Evolutionary conservation across 2,329 filamentous ascomycete genomes (phyloP), one percentile per base, ranked within the genome.

Genomic region (Aspergillus sp.): DNA sequence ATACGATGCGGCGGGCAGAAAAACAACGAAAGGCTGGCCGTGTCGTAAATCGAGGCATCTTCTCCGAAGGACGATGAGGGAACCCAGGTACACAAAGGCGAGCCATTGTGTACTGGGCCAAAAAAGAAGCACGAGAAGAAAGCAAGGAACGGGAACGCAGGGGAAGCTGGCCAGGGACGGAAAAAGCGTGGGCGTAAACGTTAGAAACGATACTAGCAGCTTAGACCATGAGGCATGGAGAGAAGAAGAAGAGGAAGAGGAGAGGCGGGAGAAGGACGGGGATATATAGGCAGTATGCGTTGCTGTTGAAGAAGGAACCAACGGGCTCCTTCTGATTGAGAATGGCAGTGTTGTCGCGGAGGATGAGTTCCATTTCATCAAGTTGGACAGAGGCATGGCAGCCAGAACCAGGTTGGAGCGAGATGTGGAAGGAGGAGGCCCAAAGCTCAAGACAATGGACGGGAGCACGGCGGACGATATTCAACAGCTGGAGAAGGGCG

Each of bases 21-120:
- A 44, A 51, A 19, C 44, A 51, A 49, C 47, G 51, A 54, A 45
- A 49, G 47, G 47, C 47, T 19, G 49, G 49, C 41, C 51, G 47
- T 49, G 47, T 49, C 52, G 47, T 58, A 41, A 54, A 47, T 50
- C 54, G 50, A 38, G 46, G 43, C 32, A 48, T 41, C 26, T 49
- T 26, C 26, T 32, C 43, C 49, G 48, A 46, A 5, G n/a, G 11
- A 30, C 45, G 16, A 11, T 16, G 52, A 16, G 35, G 51, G 24
- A 54, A 20, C 41, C 60, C 58, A 49, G 60, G 61, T 24, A 59
- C 50, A 45, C 51, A 54, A 43, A 57, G 58, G 38, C 56, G 55
- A 52, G 58, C 48, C 62, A 65, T 65, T 49, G 52, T 33, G 50
- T 49, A 44, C 41, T 50, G 49, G 52, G 51, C 44, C 51, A 57